These are phyloP conservation scores for Scedosporium boydii DNA, from an alignment of 2,329 filamentous ascomycete genomes.

Conservation along the genomic window DNA sequence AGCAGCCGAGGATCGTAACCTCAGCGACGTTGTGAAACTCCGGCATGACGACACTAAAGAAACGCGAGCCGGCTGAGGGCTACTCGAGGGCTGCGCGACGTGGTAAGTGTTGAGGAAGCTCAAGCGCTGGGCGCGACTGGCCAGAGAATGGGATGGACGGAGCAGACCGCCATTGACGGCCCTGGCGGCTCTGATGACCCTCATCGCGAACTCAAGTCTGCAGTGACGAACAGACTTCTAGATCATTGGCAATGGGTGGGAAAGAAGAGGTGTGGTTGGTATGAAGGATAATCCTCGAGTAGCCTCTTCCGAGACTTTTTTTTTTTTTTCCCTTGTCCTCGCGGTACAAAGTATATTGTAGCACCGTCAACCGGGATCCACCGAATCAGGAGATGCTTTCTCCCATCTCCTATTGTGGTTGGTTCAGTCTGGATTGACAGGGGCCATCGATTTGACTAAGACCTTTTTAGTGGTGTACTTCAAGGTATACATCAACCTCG, in stretches of 20 bases:
- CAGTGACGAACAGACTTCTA: not conserved
- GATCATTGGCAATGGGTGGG: not conserved
- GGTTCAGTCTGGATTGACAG: not conserved
- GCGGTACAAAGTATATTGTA: not conserved
- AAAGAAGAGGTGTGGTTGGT: not conserved
- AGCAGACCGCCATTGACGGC: conserved; percentile 4
- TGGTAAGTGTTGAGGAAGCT: conserved; percentile 3
- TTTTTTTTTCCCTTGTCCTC: not conserved
- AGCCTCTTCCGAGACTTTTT: not conserved
- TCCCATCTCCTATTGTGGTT: not conserved
- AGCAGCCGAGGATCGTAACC: conserved; percentile 12
- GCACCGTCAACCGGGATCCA: not conserved
- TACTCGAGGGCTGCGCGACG: conserved; percentile 2
- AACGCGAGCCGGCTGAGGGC: not conserved
- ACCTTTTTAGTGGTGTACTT: too few species aligned
- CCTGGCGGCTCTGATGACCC: conserved; percentile 3
- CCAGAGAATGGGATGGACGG: not conserved
- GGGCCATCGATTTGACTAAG: not conserved
- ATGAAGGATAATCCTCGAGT: not conserved
- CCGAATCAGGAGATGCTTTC: not conserved
- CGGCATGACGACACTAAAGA: conserved; percentile 2
- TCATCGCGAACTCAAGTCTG: conserved; percentile 4
- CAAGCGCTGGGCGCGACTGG: conserved; percentile 4
- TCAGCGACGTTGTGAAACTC: conserved; percentile 7
- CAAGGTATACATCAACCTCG: too few species aligned